Conservation (phyloP, 1,284 basidiomycete genomes). For the Naganishia cerealis region DNA sequence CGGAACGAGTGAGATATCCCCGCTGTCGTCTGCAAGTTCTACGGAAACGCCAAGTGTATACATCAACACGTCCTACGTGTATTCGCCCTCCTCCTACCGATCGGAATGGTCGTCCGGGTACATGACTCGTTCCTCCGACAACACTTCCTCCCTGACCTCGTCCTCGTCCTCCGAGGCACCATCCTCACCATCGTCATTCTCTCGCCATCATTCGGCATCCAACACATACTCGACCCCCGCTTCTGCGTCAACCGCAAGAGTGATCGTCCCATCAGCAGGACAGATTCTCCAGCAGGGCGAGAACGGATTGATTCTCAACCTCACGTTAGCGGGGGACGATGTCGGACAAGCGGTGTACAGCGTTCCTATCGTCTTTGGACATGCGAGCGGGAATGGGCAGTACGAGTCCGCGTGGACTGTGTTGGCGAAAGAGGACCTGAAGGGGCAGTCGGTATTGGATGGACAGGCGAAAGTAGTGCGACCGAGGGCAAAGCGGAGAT, state of each 20-base stretch:
- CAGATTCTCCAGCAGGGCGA: slow-evolving; percentile 27
- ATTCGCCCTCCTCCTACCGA: slow-evolving; percentile 6
- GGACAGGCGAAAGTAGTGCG: neutral
- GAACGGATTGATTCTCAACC: slow-evolving; percentile 33
- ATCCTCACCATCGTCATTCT: neutral
- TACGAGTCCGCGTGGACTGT: neutral
- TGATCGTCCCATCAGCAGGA: slow-evolving; percentile 24
- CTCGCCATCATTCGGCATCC: neutral
- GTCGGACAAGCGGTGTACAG: slow-evolving; percentile 27
- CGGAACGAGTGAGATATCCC: neutral
- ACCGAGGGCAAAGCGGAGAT: slow-evolving; percentile 3
- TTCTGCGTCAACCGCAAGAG: slow-evolving; percentile 3
- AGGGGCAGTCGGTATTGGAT: neutral
- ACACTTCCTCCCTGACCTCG: neutral
- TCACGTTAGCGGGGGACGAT: slow-evolving; percentile 29
- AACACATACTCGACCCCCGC: slow-evolving; percentile 1
- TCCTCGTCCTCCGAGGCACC: neutral
- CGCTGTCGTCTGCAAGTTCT: neutral
- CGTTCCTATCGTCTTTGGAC: slow-evolving; percentile 31
- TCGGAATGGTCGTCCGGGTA: neutral
- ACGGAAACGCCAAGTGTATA: slow-evolving; percentile 18
- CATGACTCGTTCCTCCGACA: neutral
- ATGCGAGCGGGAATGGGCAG: slow-evolving; percentile 15
- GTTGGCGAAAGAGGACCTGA: slow-evolving; percentile 2
- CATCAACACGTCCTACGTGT: slow-evolving; percentile 24